Evolutionary conservation across 2,329 filamentous ascomycete species (phyloP).

Genomic region (Aspergillus fumigatus): DNA sequence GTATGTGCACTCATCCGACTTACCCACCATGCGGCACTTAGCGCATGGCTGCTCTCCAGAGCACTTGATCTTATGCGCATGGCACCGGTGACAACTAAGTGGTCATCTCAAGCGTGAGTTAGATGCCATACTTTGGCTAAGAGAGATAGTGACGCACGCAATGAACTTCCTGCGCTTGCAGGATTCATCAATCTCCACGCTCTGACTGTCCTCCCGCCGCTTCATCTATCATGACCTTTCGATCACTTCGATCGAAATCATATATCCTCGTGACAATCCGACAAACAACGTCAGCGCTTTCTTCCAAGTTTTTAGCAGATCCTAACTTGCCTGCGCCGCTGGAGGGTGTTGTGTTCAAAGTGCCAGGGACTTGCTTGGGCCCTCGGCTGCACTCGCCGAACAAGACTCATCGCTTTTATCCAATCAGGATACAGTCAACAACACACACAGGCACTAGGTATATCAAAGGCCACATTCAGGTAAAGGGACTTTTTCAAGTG

Average conservation of each 20-base stretch:
- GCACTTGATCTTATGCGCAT: conserved; percentile 46
- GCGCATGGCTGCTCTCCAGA: conserved; percentile 42
- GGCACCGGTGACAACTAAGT: conserved; percentile 40
- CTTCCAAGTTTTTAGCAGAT: not conserved
- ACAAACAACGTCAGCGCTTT: not conserved
- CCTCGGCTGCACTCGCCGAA: not conserved
- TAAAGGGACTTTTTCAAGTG: too few species aligned
- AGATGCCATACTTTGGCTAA: not conserved
- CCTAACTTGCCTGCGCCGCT: not conserved
- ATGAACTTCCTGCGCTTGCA: conserved; percentile 27
- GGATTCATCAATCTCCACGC: conserved; percentile 1
- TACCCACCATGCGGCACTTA: conserved; percentile 37
- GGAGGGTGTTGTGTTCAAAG: not conserved
- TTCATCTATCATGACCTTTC: not conserved
- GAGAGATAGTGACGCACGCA: conserved; percentile 20
- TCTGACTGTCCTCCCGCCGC: not conserved
- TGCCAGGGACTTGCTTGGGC: not conserved
- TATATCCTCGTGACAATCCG: not conserved
- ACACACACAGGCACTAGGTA: too few species aligned
- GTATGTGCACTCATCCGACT: conserved; percentile 37
- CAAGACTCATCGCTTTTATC: too few species aligned
- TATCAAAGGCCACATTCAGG: too few species aligned
- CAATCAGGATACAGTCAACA: not conserved
- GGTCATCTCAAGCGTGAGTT: not conserved
- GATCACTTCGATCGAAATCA: not conserved